phyloP scores from a whole-genome alignment of 345 rosid species.

The Boechera stricta region DNA sequence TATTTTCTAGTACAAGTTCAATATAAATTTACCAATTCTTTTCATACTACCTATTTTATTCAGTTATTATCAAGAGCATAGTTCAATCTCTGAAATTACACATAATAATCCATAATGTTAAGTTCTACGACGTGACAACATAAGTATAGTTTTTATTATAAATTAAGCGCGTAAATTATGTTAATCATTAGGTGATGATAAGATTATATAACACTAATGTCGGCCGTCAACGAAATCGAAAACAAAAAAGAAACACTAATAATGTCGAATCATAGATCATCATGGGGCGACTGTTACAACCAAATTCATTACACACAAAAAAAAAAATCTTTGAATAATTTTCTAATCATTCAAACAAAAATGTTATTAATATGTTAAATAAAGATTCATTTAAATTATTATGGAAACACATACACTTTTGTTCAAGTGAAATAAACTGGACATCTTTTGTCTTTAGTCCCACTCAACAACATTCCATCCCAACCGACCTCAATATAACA shows the following conservation, averaged over 20 bases:
- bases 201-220: slow-evolving; percentile 5
- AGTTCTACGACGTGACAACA: slow-evolving; percentile 8
- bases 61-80: neutral
- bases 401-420: neutral
- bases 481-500: slow-evolving; percentile 65
- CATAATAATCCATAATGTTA: neutral
- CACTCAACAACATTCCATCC: slow-evolving; percentile 64
- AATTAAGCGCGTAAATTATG: neutral
- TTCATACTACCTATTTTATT: neutral
- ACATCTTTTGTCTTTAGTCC: slow-evolving; percentile 61
- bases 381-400: neutral
- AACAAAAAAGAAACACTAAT: neutral
- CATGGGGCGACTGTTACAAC: slow-evolving; percentile 14
- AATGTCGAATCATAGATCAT: neutral
- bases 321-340: neutral
- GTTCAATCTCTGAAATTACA: neutral
- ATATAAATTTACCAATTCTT: neutral
- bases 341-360: neutral
- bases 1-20: neutral
- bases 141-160: neutral
- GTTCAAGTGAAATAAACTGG: slow-evolving; percentile 75
- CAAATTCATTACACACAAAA: neutral
- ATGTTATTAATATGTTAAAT: neutral
- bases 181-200: neutral
- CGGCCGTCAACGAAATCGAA: neutral